These are phyloP conservation scores for Phaffomyces thermotolerans DNA, from an alignment of 805 yeast species.

Conservation along the genomic window DNA sequence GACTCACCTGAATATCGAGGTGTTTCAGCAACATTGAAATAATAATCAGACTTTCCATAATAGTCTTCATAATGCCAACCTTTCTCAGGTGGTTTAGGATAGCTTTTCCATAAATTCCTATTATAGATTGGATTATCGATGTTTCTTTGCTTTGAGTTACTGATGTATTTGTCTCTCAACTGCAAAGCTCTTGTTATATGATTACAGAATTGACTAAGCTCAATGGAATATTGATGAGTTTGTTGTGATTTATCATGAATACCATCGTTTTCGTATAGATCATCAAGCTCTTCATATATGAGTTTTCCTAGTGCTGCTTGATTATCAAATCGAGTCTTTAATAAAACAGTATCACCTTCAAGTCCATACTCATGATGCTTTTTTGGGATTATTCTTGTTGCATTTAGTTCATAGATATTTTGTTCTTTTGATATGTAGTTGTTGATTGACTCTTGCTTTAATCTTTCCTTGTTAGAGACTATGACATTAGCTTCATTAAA, in stretches of 20 bases:
- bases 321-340: slow-evolving; percentile 18
- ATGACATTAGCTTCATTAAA: slow-evolving; percentile 1
- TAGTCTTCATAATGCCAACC: slow-evolving; percentile 33
- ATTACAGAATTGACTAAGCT: slow-evolving; percentile 8
- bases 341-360: slow-evolving; percentile 20
- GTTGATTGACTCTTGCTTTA: slow-evolving; percentile 1
- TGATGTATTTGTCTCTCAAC: slow-evolving; percentile 60
- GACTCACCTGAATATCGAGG: slow-evolving; percentile 31
- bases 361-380: slow-evolving; percentile 10
- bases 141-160: slow-evolving; percentile 58
- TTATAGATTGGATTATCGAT: slow-evolving; percentile 65
- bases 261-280: slow-evolving; percentile 2
- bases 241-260: slow-evolving; percentile 8
- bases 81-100: slow-evolving; percentile 63
- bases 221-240: slow-evolving; percentile 9
- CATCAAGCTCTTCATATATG: slow-evolving; percentile 3
- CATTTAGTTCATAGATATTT: slow-evolving; percentile 4
- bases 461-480: background rate
- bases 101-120: slow-evolving; percentile 55
- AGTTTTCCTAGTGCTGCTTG: slow-evolving; percentile 20
- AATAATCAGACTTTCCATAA: slow-evolving; percentile 21
- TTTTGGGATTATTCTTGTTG: slow-evolving; percentile 10
- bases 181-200: slow-evolving; percentile 27
- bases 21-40: slow-evolving; percentile 14
- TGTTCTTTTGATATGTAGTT: slow-evolving; percentile 5